These are phyloP conservation scores for Arachnomyces sp. DNA, from an alignment of 2,329 filamentous ascomycete genomes.

Conservation along the genomic window DNA sequence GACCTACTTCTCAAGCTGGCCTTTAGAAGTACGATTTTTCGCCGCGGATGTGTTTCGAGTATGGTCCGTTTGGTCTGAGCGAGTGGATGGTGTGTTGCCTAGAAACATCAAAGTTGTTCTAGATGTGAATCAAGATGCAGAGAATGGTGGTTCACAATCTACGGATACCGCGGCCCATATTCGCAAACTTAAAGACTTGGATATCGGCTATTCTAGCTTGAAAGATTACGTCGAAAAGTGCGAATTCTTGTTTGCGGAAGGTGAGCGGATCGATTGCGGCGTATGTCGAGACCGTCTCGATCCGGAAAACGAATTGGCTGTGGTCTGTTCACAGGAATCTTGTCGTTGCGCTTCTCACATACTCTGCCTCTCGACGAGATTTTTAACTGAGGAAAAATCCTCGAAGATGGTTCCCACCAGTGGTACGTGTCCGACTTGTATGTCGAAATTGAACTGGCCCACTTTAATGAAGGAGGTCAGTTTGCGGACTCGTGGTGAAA, in stretches of 20 bases:
- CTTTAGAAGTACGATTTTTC: conserved; percentile 74
- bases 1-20: conserved; percentile 75
- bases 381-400: conserved; percentile 38
- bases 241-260: conserved; percentile 32
- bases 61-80: conserved; percentile 57
- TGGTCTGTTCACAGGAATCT: conserved; percentile 44
- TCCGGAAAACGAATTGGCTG: conserved; percentile 32
- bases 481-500: conserved; percentile 61
- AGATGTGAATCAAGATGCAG: conserved; percentile 34
- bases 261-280: conserved; percentile 35
- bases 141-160: conserved; percentile 4
- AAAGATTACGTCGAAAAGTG: conserved; percentile 48
- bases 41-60: conserved; percentile 57
- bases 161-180: conserved; percentile 18
- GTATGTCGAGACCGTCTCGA: conserved; percentile 41
- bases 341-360: conserved; percentile 50
- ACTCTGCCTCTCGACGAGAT: conserved; percentile 47
- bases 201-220: conserved; percentile 46
- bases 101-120: conserved; percentile 47
- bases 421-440: conserved; percentile 67
- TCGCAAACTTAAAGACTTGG: conserved; percentile 39
- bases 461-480: conserved; percentile 78
- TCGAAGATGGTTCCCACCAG: conserved; percentile 55
- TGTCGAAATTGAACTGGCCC: conserved; percentile 57
- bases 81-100: conserved; percentile 43